Base-by-base conservation (phyloP, 306 rosid genomes). In the Medicago lupulina region DNA sequence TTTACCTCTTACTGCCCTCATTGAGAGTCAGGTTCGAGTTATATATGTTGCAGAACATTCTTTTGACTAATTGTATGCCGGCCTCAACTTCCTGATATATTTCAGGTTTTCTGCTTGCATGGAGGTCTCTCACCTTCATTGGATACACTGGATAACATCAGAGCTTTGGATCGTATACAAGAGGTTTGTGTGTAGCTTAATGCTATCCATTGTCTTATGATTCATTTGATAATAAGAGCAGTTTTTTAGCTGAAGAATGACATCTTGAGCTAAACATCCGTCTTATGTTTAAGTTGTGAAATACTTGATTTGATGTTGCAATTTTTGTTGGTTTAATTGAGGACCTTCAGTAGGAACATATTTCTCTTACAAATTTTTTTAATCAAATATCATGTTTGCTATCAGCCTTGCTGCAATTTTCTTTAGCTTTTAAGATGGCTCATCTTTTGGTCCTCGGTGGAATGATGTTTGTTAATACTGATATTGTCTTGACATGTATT, bases 41-140 rank as follows among this genome's bases (percentile, higher is more conserved):
- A 9, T 41, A 57, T 59, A 77, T 67, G 39, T 62, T 73, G 67
- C 75, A 64, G 50, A 47, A 41, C 66, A 9, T 63, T 82, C 63
- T 17, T 67, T 46, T 57, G 39, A 40, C 41, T 82, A 43, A 19
- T 81, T 75, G 59, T 39, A 55, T 85, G 74, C 34, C 74, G 57
- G 69, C 66, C 39, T 83, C 79, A 60, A 83, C 77, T 54, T 78
- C 13, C 16, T 31, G 28, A n/a, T 69, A 55, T 80, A 25, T 82
- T 73, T 3, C 87, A 93, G 98, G 76, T 93, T 72, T 93, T 93
- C 90, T 93, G 98, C 83, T 91, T 93, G 90, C 98, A 93, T 71
- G 98, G 98, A 74, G 98, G 98, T 66, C 97, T 93, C 75, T 93
- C 98, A 64, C 98, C 98, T 70, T 93, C 98, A 43, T 84, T 93